A percentile compares a stretch with the other conserved stretches of the same genome.
These are phyloP conservation scores for Leptographium procerum DNA, from an alignment of 2,329 filamentous ascomycete genomes.

Conservation along the genomic window DNA sequence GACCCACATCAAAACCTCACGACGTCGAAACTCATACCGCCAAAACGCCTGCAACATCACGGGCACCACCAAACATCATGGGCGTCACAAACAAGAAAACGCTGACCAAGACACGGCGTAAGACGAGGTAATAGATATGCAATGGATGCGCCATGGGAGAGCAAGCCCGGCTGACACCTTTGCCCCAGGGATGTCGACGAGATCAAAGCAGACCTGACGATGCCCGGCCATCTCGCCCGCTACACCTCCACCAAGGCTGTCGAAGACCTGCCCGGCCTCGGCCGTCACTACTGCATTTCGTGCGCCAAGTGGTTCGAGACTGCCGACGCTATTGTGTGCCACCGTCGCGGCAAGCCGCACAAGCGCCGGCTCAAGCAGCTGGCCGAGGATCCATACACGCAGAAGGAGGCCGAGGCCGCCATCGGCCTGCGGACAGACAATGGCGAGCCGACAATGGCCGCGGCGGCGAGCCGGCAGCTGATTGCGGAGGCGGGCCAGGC, in stretches of 20 bases:
- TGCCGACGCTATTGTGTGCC: slow-evolving; percentile 61
- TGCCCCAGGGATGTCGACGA: slow-evolving; percentile 77
- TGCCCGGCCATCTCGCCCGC: slow-evolving; percentile 66
- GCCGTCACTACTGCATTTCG: slow-evolving; percentile 77
- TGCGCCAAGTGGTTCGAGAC: slow-evolving; percentile 96
- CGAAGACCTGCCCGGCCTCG: slow-evolving; percentile 82
- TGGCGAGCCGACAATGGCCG: neutral
- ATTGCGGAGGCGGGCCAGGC: neutral
- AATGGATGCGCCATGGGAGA: neutral
- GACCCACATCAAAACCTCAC: neutral
- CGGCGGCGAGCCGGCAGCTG: neutral
- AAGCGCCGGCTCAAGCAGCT: slow-evolving; percentile 86
- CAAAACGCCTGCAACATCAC: neutral
- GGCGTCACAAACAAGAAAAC: slow-evolving; percentile 55
- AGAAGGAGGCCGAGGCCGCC: slow-evolving; percentile 75
- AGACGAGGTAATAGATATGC: slow-evolving; percentile 41
- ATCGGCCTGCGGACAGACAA: slow-evolving; percentile 34
- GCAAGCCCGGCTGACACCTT: slow-evolving; percentile 1
- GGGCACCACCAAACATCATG: slow-evolving; percentile 36
- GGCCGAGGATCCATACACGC: slow-evolving; percentile 73
- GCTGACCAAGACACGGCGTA: slow-evolving; percentile 64
- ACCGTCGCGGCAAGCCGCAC: slow-evolving; percentile 82
- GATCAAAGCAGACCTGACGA: slow-evolving; percentile 70
- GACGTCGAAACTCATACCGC: neutral
- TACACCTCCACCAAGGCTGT: slow-evolving; percentile 67